These are phyloP conservation scores for Bullera alba DNA, from an alignment of 768 basidiomycete species.

Conservation along the genomic window DNA sequence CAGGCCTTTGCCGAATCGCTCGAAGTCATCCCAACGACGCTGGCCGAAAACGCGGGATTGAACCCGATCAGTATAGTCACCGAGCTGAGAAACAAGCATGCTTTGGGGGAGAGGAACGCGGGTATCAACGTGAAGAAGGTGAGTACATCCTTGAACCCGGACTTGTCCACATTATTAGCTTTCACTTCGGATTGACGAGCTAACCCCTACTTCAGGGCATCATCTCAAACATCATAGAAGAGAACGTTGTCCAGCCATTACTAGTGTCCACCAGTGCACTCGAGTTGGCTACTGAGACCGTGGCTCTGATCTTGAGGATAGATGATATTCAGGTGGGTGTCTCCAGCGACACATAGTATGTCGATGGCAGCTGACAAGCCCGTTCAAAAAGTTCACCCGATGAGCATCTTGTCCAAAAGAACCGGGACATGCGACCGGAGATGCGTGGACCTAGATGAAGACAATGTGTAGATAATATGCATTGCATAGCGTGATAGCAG, in stretches of 20 bases:
- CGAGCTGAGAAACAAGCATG: constrained; percentile 92
- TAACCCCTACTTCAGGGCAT: constrained; percentile 66
- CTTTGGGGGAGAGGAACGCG: constrained; percentile 84
- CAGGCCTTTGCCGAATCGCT: constrained; percentile 96
- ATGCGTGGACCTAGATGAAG: too few relatives aligned
- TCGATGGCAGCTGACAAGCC: background rate
- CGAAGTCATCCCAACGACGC: constrained; percentile 93
- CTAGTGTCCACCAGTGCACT: constrained; percentile 91
- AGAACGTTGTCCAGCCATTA: constrained; percentile 93
- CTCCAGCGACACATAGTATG: background rate
- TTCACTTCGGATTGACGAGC: background rate
- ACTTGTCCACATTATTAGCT: background rate
- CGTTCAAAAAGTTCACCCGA: constrained; percentile 26
- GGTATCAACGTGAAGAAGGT: constrained; percentile 99
- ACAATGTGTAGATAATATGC: too few relatives aligned
- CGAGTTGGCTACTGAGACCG: constrained; percentile 92
- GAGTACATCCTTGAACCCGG: constrained; percentile 23
- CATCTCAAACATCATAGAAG: constrained; percentile 94
- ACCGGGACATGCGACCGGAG: too few relatives aligned
- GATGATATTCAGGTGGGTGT: constrained; percentile 55
- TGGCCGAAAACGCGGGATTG: constrained; percentile 96
- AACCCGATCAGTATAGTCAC: constrained; percentile 98
- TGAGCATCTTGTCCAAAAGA: constrained; percentile 5
- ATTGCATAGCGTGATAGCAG: too few relatives aligned
- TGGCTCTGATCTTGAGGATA: constrained; percentile 90